Conservation (phyloP, 768 basidiomycete species). For the Sarcodon sp. region DNA sequence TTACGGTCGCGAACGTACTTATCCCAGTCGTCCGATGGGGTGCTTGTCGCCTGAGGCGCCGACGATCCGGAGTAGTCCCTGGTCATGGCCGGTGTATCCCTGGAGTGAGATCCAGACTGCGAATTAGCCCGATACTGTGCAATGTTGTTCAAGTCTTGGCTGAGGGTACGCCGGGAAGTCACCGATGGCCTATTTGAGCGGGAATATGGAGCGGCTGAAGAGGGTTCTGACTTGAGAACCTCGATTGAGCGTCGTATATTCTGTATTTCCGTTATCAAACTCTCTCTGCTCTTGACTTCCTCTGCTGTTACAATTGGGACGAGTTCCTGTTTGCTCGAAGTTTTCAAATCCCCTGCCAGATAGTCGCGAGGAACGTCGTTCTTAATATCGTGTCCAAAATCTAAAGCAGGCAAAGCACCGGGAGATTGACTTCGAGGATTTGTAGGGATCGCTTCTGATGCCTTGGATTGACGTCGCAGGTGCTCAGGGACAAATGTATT, state of each 20-base stretch:
- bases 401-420: constrained; percentile 53
- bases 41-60: constrained; percentile 62
- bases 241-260: constrained; percentile 74
- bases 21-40: constrained; percentile 77
- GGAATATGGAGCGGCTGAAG: constrained; percentile 41
- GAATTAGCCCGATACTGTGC: constrained; percentile 32
- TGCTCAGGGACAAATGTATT: constrained; percentile 29
- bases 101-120: neutral
- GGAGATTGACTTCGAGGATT: constrained; percentile 38
- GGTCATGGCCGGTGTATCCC: neutral
- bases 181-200: constrained; percentile 53
- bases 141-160: constrained; percentile 47
- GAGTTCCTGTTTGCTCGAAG: constrained; percentile 13
- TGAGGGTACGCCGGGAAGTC: constrained; percentile 55
- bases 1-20: constrained; percentile 76
- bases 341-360: constrained; percentile 31
- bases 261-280: constrained; percentile 65
- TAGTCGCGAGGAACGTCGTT: constrained; percentile 64
- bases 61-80: constrained; percentile 9
- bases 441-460: constrained; percentile 57
- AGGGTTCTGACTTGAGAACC: constrained; percentile 52
- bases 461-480: constrained; percentile 43
- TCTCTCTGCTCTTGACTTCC: constrained; percentile 55
- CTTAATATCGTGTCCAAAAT: constrained; percentile 65
- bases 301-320: constrained; percentile 23